phyloP scores from a whole-genome alignment of 306 rosid species.

The Malus domestica region DNA sequence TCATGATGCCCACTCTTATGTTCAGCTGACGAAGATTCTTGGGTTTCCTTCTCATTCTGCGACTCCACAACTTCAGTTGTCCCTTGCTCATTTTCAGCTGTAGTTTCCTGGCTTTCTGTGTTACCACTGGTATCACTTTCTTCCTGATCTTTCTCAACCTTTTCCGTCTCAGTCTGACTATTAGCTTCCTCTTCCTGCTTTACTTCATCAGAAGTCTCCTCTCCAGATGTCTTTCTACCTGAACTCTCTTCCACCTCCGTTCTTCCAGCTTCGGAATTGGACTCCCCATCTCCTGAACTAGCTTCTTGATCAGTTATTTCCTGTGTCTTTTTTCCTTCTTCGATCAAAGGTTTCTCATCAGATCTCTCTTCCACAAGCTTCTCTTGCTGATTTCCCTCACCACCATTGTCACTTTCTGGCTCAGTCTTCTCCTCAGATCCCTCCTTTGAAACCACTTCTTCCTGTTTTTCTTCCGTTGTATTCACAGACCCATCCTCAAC shows the following conservation, averaged over 20 bases:
- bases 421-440: constrained; percentile 11
- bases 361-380: constrained; percentile 17
- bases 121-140: constrained; percentile 26
- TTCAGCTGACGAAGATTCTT: constrained; percentile 16
- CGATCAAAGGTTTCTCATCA: constrained; percentile 17
- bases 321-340: background rate
- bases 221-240: constrained; percentile 12
- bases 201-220: constrained; percentile 20
- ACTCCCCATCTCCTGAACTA: constrained; percentile 13
- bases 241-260: constrained; percentile 19
- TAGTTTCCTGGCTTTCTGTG: constrained; percentile 19
- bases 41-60: constrained; percentile 39
- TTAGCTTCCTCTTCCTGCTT: constrained; percentile 25
- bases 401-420: constrained; percentile 7
- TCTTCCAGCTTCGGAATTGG: constrained; percentile 24
- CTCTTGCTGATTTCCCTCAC: constrained; percentile 28
- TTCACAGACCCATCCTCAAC: constrained; percentile 21
- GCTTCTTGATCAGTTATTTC: constrained; percentile 9
- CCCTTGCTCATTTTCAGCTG: constrained; percentile 19
- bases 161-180: constrained; percentile 37
- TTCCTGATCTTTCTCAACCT: constrained; percentile 20
- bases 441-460: constrained; percentile 9
- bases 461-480: constrained; percentile 9
- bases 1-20: constrained; percentile 25
- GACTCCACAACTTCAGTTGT: constrained; percentile 43